These are phyloP conservation scores for Venturia pyrina DNA, from an alignment of 2,329 filamentous ascomycete species.

Conservation along the genomic window DNA sequence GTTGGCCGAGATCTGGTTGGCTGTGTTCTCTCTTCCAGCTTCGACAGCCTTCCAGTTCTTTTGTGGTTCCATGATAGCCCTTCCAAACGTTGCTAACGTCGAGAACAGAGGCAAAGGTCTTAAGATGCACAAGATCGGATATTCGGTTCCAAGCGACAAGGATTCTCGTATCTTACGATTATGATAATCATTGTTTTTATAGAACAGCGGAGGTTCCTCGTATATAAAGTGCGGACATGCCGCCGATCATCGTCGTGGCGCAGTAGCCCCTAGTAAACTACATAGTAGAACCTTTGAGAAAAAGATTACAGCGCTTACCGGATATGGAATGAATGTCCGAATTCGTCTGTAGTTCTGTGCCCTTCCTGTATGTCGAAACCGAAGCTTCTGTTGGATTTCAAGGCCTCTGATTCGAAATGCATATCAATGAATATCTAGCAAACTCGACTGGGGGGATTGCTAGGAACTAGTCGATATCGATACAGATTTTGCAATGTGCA, in stretches of 20 bases:
- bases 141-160: neutral
- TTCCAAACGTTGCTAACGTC: neutral
- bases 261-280: neutral
- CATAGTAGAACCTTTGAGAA: neutral
- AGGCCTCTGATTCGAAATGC: no score
- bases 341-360: neutral
- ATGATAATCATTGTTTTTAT: neutral
- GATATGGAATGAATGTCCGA: neutral
- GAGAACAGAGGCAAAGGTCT: neutral
- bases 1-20: neutral
- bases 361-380: no score
- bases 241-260: constrained; percentile 1
- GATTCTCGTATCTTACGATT: neutral
- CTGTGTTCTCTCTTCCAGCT: neutral
- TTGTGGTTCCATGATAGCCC: neutral
- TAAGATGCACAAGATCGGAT: neutral
- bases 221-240: neutral
- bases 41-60: neutral
- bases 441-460: no score
- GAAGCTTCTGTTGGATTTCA: no score
- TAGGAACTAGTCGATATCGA: no score
- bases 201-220: neutral
- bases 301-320: neutral
- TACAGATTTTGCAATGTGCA: no score
- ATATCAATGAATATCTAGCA: no score